phyloP scores from a whole-genome alignment of 1,139 yeast genomes.

The Magnusiomyces clavatus region DNA sequence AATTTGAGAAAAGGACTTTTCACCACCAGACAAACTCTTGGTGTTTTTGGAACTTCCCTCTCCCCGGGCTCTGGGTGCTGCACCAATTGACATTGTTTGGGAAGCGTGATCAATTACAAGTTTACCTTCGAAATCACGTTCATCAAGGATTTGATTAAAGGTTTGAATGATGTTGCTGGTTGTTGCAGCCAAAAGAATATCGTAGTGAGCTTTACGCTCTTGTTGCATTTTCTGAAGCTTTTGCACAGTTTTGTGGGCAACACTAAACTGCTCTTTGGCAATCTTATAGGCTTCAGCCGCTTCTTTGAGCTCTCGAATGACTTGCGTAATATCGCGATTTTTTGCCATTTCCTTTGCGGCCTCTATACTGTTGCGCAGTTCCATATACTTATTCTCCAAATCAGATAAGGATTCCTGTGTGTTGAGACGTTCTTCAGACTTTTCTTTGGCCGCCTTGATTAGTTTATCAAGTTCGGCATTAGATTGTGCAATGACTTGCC shows the following conservation, averaged over 20 bases:
- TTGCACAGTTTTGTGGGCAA: constrained; percentile 3
- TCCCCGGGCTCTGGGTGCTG: constrained; percentile 27
- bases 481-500: not conserved
- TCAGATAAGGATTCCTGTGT: too few relatives aligned
- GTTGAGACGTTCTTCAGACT: not conserved
- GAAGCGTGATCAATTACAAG: constrained; percentile 52
- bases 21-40: constrained; percentile 75
- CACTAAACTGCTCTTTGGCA: constrained; percentile 1
- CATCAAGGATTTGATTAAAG: constrained; percentile 25
- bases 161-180: constrained; percentile 12
- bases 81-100: constrained; percentile 28
- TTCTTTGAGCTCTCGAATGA: too few relatives aligned
- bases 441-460: not conserved
- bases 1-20: constrained; percentile 88
- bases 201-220: constrained; percentile 22
- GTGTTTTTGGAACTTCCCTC: constrained; percentile 19
- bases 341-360: too few relatives aligned
- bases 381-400: too few relatives aligned
- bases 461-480: not conserved
- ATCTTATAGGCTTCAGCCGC: not conserved
- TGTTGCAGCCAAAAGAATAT: constrained; percentile 15
- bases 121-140: constrained; percentile 69
- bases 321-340: too few relatives aligned
- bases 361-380: too few relatives aligned
- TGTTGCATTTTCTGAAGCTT: constrained; percentile 14